A percentile compares a stretch with the other conserved stretches of the same genome.
These are phyloP conservation scores for Naganishia vaughanmartiniae DNA, from an alignment of 768 basidiomycete genomes.

Conservation along the genomic window DNA sequence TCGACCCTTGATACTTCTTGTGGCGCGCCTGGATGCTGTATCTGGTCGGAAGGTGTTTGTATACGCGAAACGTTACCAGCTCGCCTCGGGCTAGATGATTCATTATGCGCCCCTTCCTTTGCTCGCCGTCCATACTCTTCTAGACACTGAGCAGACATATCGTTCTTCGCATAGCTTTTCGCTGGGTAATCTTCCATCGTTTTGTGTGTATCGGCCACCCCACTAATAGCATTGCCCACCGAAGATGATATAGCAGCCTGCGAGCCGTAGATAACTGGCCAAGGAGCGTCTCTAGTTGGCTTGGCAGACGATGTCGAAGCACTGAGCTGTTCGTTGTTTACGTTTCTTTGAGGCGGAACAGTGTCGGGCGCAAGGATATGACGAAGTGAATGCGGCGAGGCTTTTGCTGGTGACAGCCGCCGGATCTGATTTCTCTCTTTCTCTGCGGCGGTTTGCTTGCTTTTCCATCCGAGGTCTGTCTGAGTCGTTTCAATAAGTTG, in stretches of 20 bases:
- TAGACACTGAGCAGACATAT: neutral
- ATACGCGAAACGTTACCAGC: neutral
- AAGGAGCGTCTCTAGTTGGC: neutral
- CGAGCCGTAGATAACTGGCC: neutral
- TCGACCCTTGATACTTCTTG: neutral
- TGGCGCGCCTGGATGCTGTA: neutral
- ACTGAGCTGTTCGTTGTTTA: neutral
- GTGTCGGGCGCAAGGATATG: constrained; percentile 14
- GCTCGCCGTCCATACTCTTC: neutral
- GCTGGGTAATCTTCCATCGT: neutral
- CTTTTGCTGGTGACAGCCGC: neutral
- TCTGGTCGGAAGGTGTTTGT: neutral
- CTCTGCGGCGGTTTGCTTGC: neutral
- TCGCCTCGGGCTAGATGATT: neutral
- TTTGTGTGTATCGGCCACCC: neutral
- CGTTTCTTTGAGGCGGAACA: neutral
- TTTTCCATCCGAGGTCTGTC: neutral
- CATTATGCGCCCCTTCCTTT: neutral
- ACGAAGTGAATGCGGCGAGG: neutral
- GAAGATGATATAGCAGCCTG: neutral
- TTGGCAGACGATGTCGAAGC: neutral
- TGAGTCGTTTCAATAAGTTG: neutral
- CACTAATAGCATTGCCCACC: neutral
- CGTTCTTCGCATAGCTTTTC: neutral
- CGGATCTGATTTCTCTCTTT: neutral